Conservation (phyloP, 257 asterid genomes). For the Scutellaria minor region DNA sequence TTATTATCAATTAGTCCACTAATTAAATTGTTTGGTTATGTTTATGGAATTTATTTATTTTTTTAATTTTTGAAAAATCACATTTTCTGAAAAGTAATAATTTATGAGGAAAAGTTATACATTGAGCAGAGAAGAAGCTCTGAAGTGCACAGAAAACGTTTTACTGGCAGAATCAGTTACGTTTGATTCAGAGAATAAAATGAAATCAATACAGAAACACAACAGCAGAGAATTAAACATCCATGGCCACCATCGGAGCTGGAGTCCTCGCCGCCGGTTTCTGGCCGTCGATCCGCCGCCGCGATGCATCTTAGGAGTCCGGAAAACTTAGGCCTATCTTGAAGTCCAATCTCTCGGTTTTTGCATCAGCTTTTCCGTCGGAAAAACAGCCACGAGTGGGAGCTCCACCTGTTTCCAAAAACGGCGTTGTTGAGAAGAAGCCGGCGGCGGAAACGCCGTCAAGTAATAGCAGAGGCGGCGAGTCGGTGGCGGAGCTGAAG, state of each 20-base stretch:
- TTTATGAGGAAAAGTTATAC: too few species aligned
- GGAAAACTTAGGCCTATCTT: background rate
- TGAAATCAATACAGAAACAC: background rate
- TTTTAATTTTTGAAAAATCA: too few species aligned
- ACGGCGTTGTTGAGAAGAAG: conserved; percentile 32
- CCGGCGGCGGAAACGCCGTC: conserved; percentile 4
- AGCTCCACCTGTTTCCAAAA: conserved; percentile 28
- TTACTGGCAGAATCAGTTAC: too few species aligned
- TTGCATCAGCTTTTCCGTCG: conserved; percentile 34
- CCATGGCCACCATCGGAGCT: conserved; percentile 46
- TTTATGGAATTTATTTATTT: too few species aligned
- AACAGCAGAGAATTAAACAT: background rate
- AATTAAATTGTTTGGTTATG: too few species aligned
- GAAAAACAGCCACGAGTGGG: conserved; percentile 13
- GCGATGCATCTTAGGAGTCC: conserved; percentile 15
- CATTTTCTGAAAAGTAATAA: too few species aligned
- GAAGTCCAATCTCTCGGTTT: conserved; percentile 29
- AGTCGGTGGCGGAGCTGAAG: conserved; percentile 26
- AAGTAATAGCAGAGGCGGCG: conserved; percentile 21
- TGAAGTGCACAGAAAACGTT: too few species aligned
- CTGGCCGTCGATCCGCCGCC: conserved; percentile 25
- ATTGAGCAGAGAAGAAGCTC: too few species aligned
- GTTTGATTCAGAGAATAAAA: too few species aligned
- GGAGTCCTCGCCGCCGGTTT: conserved; percentile 29
- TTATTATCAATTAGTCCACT: too few species aligned